phyloP scores from a whole-genome alignment of 2,329 filamentous ascomycete genomes.

The Catunica adiposa region DNA sequence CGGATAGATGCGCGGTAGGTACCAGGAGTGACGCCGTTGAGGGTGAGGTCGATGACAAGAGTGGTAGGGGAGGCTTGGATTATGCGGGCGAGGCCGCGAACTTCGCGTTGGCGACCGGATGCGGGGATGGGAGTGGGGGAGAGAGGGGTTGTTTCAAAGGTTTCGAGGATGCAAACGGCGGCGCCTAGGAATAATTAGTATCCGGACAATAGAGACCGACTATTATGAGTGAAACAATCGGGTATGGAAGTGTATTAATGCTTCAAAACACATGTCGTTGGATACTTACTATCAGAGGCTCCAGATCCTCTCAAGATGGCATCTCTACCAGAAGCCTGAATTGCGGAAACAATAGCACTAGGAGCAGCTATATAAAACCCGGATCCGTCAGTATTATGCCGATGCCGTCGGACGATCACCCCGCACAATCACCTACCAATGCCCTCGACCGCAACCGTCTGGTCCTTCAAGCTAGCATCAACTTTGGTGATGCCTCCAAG shows the following conservation, averaged over 20 bases:
- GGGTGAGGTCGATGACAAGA: conserved; percentile 74
- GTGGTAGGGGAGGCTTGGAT: conserved; percentile 68
- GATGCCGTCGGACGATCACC: background rate
- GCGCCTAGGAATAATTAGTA: conserved; percentile 35
- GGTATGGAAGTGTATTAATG: background rate
- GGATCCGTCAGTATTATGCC: conserved; percentile 1
- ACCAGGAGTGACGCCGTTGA: conserved; percentile 67
- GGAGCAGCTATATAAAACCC: conserved; percentile 45
- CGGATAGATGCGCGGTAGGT: conserved; percentile 73
- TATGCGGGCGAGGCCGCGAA: conserved; percentile 80
- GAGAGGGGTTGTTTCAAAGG: conserved; percentile 42
- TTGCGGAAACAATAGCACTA: conserved; percentile 74
- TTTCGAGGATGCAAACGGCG: conserved; percentile 92
- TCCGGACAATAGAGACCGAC: background rate
- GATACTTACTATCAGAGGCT: conserved; percentile 54
- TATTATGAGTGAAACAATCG: background rate
- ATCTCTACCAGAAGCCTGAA: conserved; percentile 80
- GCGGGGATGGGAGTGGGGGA: conserved; percentile 24
- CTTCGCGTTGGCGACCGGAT: conserved; percentile 34
- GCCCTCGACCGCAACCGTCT: conserved; percentile 71
- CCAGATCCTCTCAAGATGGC: conserved; percentile 86
- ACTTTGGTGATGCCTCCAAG: conserved; percentile 70
- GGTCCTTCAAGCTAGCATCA: conserved; percentile 64
- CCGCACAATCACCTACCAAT: conserved; percentile 37
- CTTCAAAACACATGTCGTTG: background rate